These are phyloP conservation scores for Yamadazyma pseudoaaseri DNA, from an alignment of 1,139 yeast genomes.

Conservation along the genomic window DNA sequence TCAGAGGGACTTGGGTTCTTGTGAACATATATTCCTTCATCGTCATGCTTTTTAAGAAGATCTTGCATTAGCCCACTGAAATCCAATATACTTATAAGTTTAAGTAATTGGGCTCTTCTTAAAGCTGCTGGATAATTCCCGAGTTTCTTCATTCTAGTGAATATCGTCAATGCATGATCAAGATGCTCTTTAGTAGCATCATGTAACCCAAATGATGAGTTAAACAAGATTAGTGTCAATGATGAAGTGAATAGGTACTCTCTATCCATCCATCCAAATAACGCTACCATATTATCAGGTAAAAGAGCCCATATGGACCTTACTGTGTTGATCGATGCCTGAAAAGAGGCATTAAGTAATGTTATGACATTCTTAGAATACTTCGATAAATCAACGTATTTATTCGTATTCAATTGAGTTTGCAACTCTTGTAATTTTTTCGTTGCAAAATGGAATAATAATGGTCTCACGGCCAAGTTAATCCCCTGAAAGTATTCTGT, in stretches of 20 bases:
- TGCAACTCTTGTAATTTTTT: slow-evolving; percentile 59
- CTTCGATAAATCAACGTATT: slow-evolving; percentile 64
- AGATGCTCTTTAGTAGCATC: slow-evolving; percentile 71
- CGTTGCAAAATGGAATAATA: slow-evolving; percentile 76
- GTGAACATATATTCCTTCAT: slow-evolving; percentile 26
- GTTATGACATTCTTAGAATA: slow-evolving; percentile 70
- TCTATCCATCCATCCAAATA: slow-evolving; percentile 87
- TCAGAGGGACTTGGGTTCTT: background rate
- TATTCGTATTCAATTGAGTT: slow-evolving; percentile 39
- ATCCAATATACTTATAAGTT: slow-evolving; percentile 62
- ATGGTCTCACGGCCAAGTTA: slow-evolving; percentile 78
- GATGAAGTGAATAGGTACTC: slow-evolving; percentile 82
- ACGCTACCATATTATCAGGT: slow-evolving; percentile 76
- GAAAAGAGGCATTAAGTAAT: slow-evolving; percentile 75
- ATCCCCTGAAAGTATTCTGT: slow-evolving; percentile 87
- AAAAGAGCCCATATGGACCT: slow-evolving; percentile 70
- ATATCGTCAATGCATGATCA: slow-evolving; percentile 69
- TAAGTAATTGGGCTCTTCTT: slow-evolving; percentile 68
- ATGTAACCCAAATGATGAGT: slow-evolving; percentile 81
- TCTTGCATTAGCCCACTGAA: slow-evolving; percentile 65
- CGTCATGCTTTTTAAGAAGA: slow-evolving; percentile 57
- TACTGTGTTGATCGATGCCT: slow-evolving; percentile 79
- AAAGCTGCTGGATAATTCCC: slow-evolving; percentile 80
- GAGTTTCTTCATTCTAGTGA: slow-evolving; percentile 70
- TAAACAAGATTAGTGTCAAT: slow-evolving; percentile 71